These are phyloP conservation scores for Eucalyptus urophylla DNA, from an alignment of 345 rosid species.

Conservation along the genomic window DNA sequence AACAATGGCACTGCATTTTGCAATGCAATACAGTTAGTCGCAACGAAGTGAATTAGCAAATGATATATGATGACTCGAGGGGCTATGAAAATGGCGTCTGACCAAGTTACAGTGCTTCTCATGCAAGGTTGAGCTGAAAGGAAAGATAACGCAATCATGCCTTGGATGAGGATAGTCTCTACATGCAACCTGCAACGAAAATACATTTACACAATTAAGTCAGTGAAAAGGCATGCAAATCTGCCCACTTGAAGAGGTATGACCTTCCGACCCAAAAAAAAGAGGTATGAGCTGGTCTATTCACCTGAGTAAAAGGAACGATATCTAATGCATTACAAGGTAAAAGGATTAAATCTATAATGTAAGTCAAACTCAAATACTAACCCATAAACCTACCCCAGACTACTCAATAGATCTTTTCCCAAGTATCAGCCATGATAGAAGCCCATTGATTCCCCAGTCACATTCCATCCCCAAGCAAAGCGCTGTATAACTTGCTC, in stretches of 20 bases:
- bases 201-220: background rate
- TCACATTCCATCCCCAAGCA: background rate
- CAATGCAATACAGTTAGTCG: background rate
- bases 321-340: background rate
- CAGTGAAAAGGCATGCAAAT: background rate
- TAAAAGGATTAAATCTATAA: too few species aligned
- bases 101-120: conserved; percentile 60
- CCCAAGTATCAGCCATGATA: too few species aligned
- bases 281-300: background rate
- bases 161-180: conserved; percentile 89
- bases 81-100: background rate
- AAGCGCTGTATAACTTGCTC: background rate
- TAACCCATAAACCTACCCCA: too few species aligned
- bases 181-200: conserved; percentile 61
- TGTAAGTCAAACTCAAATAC: too few species aligned
- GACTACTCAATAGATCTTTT: too few species aligned
- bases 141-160: conserved; percentile 57
- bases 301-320: background rate
- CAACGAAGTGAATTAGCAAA: background rate
- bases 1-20: conserved; percentile 71
- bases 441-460: background rate
- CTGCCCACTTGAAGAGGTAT: background rate
- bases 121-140: conserved; percentile 50
- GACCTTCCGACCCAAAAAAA: background rate
- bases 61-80: background rate